Base-by-base conservation (phyloP, 768 basidiomycete species). In the Pulveroboletus sp. region DNA sequence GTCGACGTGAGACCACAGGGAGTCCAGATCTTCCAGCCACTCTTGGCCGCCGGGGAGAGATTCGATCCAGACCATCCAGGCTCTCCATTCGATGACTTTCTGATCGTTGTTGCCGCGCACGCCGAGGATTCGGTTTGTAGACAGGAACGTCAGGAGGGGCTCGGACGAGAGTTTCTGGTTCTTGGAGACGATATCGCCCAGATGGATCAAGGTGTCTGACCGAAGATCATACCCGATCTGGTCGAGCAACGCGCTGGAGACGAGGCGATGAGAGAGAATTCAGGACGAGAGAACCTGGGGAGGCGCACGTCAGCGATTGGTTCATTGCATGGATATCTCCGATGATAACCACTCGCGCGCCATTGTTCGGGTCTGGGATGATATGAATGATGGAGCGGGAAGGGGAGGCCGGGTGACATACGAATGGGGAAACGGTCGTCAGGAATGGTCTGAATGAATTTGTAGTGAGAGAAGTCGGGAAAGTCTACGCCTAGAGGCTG, bases 31-130 rank as follows among this genome's bases (percentile, higher is more conserved):
- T 8, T 65, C 53, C 6, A 93, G 73, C 83, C 89, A 93, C 22
- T 71, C 61, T 22, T 45, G 61, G 1, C 74, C 76, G 7, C 60
- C 68, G 0, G 73, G 68, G 22, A 76, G 63, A 8, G 66, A 53
- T 13, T 66, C 53, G 48, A 94, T 81, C 90, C 91, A 95, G 16
- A 86, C 74, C 43, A 89, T 77, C 91, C 92, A 98, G 2, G 76
- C 72, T 22, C 83, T 76, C 94, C 94, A 96, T 69, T 95, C 88
- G 38, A 97, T 77, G 37, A 93, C 81, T 54, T 78, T 78, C 68
- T 97, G 92, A 70, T 98, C 94, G 62, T 97, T 91, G 64, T 98
- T 98, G 0, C 95, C 94, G 26, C 94, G 81, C 4, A 96, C 91
- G 14, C 92, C 93, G 20, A 77, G 77, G 36, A 91, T 73, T 43